Evolutionary conservation across 192 early-diverging fungal genomes (phyloP).

Genomic region (Funneliformis mosseae): DNA sequence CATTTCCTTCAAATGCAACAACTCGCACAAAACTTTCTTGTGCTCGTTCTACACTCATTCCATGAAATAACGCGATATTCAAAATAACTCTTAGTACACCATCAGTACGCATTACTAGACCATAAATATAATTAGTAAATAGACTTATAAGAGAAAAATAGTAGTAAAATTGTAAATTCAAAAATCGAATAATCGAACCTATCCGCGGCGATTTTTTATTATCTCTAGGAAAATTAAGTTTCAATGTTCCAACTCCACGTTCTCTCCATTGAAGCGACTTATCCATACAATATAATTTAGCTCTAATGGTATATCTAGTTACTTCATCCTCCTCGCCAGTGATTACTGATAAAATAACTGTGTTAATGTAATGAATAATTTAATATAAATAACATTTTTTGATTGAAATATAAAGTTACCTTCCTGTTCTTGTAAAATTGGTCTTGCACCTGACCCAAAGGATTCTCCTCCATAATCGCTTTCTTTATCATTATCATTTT

Average conservation of each 20-base stretch:
- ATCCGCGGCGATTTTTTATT: slow-evolving; percentile 10
- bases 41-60: slow-evolving; percentile 41
- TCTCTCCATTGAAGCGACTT: slow-evolving; percentile 40
- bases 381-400: background rate
- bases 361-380: background rate
- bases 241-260: slow-evolving; percentile 46
- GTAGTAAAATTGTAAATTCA: background rate
- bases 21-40: slow-evolving; percentile 48
- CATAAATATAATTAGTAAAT: background rate
- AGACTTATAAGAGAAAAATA: background rate
- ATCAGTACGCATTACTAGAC: slow-evolving; percentile 49
- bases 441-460: background rate
- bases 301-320: slow-evolving; percentile 40
- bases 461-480: background rate
- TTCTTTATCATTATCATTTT: slow-evolving; percentile 11
- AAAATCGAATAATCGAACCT: slow-evolving; percentile 15
- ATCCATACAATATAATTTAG: slow-evolving; percentile 46
- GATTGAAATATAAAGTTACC: background rate
- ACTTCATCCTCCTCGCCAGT: slow-evolving; percentile 51
- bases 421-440: slow-evolving; percentile 19
- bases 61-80: slow-evolving; percentile 42
- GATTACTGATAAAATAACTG: slow-evolving; percentile 29
- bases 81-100: slow-evolving; percentile 47
- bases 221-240: slow-evolving; percentile 36
- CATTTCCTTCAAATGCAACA: slow-evolving; percentile 36